Conservation (phyloP, 2,329 filamentous ascomycete genomes). For the Neopestalotiopsis sp. region DNA sequence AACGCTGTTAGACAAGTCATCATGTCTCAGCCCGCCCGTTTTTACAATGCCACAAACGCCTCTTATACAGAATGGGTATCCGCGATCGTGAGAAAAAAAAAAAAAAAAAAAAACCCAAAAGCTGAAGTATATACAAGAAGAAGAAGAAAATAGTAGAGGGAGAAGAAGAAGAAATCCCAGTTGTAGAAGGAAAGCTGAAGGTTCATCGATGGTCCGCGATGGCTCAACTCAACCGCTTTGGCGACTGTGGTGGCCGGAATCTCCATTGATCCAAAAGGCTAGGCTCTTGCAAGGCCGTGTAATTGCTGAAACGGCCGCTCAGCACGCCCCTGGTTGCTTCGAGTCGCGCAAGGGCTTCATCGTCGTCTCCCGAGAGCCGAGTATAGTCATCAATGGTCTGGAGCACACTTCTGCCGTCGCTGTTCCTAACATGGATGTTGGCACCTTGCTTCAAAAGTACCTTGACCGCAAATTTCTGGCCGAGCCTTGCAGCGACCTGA, state of each 20-base stretch:
- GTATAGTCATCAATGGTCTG: slow-evolving; percentile 51
- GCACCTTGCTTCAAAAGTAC: slow-evolving; percentile 53
- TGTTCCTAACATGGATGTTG: slow-evolving; percentile 53
- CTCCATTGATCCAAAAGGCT: slow-evolving; percentile 48
- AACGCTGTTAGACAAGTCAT: background rate
- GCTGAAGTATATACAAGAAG: background rate
- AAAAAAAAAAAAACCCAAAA: background rate
- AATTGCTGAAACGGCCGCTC: slow-evolving; percentile 40
- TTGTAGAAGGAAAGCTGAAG: background rate
- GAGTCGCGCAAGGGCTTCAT: slow-evolving; percentile 45
- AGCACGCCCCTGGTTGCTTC: slow-evolving; percentile 54
- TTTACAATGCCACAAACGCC: background rate
- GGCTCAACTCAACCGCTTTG: background rate
- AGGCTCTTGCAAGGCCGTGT: slow-evolving; percentile 43
- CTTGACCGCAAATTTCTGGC: slow-evolving; percentile 57
- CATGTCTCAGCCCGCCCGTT: background rate
- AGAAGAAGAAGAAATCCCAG: background rate
- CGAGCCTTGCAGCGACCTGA: slow-evolving; percentile 58
- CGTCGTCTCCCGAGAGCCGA: slow-evolving; percentile 34
- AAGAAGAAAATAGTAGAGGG: background rate
- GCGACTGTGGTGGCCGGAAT: background rate
- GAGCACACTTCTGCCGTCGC: slow-evolving; percentile 49
- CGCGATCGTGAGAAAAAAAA: background rate
- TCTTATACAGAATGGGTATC: slow-evolving; percentile 1
- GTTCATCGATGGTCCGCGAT: background rate